These are phyloP conservation scores for Phytophthora pluvialis DNA, from an alignment of 352 stramenopile species.

Conservation along the genomic window DNA sequence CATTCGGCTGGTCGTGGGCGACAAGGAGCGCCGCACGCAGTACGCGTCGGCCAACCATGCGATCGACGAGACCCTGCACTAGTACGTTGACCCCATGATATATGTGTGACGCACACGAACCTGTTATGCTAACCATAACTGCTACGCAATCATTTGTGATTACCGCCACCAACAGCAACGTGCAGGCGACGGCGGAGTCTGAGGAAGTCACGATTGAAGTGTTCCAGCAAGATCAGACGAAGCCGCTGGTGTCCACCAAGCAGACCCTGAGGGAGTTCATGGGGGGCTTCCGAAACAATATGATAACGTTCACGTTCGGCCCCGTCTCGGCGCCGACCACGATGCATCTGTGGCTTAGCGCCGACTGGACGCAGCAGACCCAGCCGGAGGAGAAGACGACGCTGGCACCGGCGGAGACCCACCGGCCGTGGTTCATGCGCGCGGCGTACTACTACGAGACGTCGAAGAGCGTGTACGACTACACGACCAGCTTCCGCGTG, in stretches of 20 bases:
- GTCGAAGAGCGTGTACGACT: conserved; percentile 82
- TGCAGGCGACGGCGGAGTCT: conserved; percentile 36
- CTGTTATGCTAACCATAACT: conserved; percentile 13
- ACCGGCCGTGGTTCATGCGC: conserved; percentile 76
- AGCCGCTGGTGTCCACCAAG: conserved; percentile 42
- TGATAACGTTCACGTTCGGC: conserved; percentile 48
- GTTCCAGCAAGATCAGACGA: conserved; percentile 46
- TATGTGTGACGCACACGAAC: conserved; percentile 6
- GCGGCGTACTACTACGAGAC: conserved; percentile 85
- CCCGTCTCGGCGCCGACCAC: conserved; percentile 16
- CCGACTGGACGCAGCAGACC: conserved; percentile 24
- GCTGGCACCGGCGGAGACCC: conserved; percentile 23
- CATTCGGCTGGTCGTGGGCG: conserved; percentile 33
- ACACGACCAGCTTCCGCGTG: conserved; percentile 81
- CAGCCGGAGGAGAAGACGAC: conserved; percentile 6
- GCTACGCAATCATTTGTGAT: conserved; percentile 20
- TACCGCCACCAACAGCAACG: conserved; percentile 32
- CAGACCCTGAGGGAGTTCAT: conserved; percentile 42
- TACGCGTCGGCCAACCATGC: conserved; percentile 23
- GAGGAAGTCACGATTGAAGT: conserved; percentile 55
- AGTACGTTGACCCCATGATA: conserved; percentile 35
- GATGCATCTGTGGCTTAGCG: conserved; percentile 35
- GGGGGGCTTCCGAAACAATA: conserved; percentile 28
- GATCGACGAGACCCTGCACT: conserved; percentile 52
- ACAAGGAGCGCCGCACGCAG: conserved; percentile 32